Base-by-base conservation (phyloP, 352 stramenopile genomes). In the Plasmopara viticola region DNA sequence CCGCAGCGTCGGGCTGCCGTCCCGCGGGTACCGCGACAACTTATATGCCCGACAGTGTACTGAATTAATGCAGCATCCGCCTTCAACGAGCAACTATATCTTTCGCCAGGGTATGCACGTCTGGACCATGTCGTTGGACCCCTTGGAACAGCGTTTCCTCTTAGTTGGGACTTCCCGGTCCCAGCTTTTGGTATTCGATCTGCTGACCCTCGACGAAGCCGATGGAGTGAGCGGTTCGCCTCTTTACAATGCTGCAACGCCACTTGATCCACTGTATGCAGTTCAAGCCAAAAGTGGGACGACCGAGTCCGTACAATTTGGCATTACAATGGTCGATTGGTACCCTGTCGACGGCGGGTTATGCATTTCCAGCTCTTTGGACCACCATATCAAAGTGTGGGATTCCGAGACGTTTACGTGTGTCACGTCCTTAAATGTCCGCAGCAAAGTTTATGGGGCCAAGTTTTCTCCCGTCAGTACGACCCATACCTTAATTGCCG, bases 281-380 rank as follows among this genome's bases (percentile, higher is more conserved):
- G 56, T 51, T 14, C 29, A 41, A 40, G 62, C 69, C 6, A 66
- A 48, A 48, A 44, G 35, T 0, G 14, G 50, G 34, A 46, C 10
- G 40, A 20, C 45, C 4, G 38, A 59, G 28, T 44, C 48, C 4
- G 42, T 82, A 28, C 73, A 77, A 40, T 80, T 75, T n/a, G 82
- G 82, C 37, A 63, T 95, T 30, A 82, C 82, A 15, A 68, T 70
- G 40, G 76, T 95, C n/a, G 74, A 90, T 39, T 95, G 86, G 86
- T 95, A 91, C 53, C 84, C 85, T 0, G 64, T 92, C 5, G 86
- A 96, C 56, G 79, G 63, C 4, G 86, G 86, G 0, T 51, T 96
- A 15, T 93, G 88, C 43, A 70, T 95, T 17, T 78, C 82, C 7
- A 80, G 72, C n/a, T 77, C 71, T 0, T 64, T 94, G 20, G 84